Base-by-base conservation (phyloP, 805 yeast genomes). In the Metschnikowia corniflorae region DNA sequence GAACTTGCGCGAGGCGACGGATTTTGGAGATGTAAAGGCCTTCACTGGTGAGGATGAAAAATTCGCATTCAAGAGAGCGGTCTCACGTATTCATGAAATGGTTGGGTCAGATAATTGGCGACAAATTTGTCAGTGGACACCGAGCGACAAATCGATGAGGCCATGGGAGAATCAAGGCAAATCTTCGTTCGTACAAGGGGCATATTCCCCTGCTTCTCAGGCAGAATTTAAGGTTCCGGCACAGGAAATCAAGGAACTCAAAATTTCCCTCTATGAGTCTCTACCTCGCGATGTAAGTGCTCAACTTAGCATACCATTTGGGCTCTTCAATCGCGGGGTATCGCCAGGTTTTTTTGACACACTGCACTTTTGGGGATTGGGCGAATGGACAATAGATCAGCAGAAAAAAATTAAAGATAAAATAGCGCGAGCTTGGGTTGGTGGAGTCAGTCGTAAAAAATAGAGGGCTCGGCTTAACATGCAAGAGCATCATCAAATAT, bases 21-120 rank as follows among this genome's bases (percentile, higher is more conserved):
- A 77, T 47, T 77, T 68, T 46, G 64, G 71, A 10, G 68, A 78
- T 34, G 54, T 70, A 14, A 62, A 65, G 8, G 77, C 78, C 7
- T 82, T 82, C 49, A 82, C 87, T 0, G 89, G 89, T 16, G 86
- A 82, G 49, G 89, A 82, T 57, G 89, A 82, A 52, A 71, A 71
- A 59, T 82, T 82, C 58, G 87, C 89, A 3, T 82, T 73, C 50
- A 77, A 76, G 43, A 60, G 89, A 46, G 88, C 89, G 0, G 79
- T 81, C 1, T 77, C 81, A 49, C 61, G 89, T 44, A 68, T 82
- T 24, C 66, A 68, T 35, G 82, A 77, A 46, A 77, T 77, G 81
- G 70, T 75, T 3, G 67, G 71, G 1, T 71, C 78, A 0, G 61
- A 57, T 23, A 35, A 53, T 20, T 82, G 86, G 82, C 68, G 82